These are phyloP conservation scores for Colletotrichum caudatum DNA, from an alignment of 2,329 filamentous ascomycete genomes.

Conservation along the genomic window DNA sequence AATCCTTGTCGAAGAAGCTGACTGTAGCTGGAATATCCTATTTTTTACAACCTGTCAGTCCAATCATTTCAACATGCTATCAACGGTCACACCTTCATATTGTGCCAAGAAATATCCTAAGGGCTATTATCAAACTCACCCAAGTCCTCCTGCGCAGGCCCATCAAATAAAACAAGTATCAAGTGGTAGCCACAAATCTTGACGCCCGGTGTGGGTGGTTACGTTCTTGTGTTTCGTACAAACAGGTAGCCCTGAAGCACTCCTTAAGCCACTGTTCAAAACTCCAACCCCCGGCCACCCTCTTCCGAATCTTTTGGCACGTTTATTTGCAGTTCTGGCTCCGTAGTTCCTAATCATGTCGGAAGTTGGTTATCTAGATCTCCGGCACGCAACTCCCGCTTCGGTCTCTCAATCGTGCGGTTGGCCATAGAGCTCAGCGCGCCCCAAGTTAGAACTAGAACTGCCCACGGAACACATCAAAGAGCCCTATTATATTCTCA, in stretches of 20 bases:
- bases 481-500: no score
- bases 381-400: slow-evolving; percentile 26
- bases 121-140: no score
- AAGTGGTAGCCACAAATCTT: no score
- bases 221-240: no score
- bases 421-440: background rate
- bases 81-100: background rate
- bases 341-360: slow-evolving; percentile 11
- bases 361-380: slow-evolving; percentile 22
- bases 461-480: background rate
- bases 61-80: background rate
- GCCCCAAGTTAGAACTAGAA: no score
- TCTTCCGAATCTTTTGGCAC: no score
- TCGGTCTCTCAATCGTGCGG: slow-evolving; percentile 15
- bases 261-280: no score
- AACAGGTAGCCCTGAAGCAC: background rate
- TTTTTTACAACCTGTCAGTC: background rate
- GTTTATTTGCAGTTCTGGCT: slow-evolving; percentile 3
- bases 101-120: background rate
- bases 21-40: no score
- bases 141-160: background rate
- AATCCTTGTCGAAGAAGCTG: no score
- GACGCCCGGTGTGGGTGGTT: no score
- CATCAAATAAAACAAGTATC: no score
- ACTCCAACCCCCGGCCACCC: no score